Evolutionary conservation across 2,329 filamentous ascomycete species (phyloP).

Genomic region (Sphaerulina vaccinii): DNA sequence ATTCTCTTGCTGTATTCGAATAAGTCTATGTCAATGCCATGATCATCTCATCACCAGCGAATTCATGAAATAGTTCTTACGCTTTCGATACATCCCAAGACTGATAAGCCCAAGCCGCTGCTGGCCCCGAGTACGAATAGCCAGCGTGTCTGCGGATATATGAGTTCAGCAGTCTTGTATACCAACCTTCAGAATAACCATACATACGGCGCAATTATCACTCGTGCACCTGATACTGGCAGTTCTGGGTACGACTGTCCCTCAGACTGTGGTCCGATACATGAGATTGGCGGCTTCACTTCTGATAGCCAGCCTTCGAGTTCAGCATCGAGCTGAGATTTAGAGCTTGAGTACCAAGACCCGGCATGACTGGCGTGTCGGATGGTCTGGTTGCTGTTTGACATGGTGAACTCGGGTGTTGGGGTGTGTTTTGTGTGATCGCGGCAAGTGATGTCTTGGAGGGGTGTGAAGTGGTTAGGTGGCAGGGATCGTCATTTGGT

Average conservation of each 20-base stretch:
- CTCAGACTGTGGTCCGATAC: slow-evolving; percentile 50
- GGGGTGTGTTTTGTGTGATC: too few relatives aligned
- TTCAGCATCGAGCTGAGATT: slow-evolving; percentile 60
- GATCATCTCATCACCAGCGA: too few relatives aligned
- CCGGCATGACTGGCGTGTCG: slow-evolving; percentile 74
- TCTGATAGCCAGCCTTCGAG: slow-evolving; percentile 72
- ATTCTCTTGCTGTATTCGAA: slow-evolving; percentile 68
- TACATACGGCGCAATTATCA: slow-evolving; percentile 85
- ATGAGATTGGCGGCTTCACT: slow-evolving; percentile 66
- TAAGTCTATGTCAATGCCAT: too few relatives aligned
- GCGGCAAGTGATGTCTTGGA: slow-evolving; percentile 1
- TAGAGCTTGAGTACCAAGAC: slow-evolving; percentile 75
- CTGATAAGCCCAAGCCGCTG: slow-evolving; percentile 94
- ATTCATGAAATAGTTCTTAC: too few relatives aligned
- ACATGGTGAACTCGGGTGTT: slow-evolving; percentile 20
- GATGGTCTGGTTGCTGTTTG: slow-evolving; percentile 35
- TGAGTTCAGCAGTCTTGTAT: slow-evolving; percentile 29
- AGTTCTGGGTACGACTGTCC: slow-evolving; percentile 46
- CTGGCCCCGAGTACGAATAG: slow-evolving; percentile 86
- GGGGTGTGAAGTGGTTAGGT: not conserved
- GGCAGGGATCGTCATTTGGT: slow-evolving; percentile 1
- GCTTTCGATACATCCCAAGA: slow-evolving; percentile 75
- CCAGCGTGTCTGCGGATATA: slow-evolving; percentile 81
- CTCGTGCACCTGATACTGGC: slow-evolving; percentile 71
- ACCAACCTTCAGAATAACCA: slow-evolving; percentile 1